These are phyloP conservation scores for Fusarium solani-melongenae DNA, from an alignment of 2,329 filamentous ascomycete genomes.

Conservation along the genomic window DNA sequence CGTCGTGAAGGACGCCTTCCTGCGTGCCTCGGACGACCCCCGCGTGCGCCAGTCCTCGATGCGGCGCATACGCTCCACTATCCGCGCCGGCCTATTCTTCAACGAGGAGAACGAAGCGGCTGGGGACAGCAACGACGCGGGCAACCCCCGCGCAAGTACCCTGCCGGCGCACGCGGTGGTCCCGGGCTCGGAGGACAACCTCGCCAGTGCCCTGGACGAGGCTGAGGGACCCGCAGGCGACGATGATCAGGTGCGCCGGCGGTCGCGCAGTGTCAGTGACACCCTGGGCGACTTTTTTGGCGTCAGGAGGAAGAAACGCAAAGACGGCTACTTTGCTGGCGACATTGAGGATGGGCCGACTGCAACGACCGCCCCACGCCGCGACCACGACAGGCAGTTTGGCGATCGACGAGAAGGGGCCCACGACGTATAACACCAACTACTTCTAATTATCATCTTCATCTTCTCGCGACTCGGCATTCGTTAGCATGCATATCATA, in stretches of 20 bases:
- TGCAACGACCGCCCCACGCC: slow-evolving; percentile 9
- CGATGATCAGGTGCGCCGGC: slow-evolving; percentile 39
- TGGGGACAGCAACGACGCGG: slow-evolving; percentile 1
- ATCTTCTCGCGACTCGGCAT: slow-evolving; percentile 25
- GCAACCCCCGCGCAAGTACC: slow-evolving; percentile 31
- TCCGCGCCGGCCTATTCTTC: slow-evolving; percentile 67
- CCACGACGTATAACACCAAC: slow-evolving; percentile 18
- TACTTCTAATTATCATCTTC: slow-evolving; percentile 30
- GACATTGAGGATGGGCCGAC: slow-evolving; percentile 36
- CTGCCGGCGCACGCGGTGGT: slow-evolving; percentile 31
- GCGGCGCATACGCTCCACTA: slow-evolving; percentile 60
- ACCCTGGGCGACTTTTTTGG: slow-evolving; percentile 55
- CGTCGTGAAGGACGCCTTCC: slow-evolving; percentile 66
- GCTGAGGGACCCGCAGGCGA: slow-evolving; percentile 22
- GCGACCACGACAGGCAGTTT: slow-evolving; percentile 2
- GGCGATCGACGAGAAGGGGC: slow-evolving; percentile 10
- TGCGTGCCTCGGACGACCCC: slow-evolving; percentile 57
- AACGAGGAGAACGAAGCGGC: slow-evolving; percentile 55
- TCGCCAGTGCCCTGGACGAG: slow-evolving; percentile 34
- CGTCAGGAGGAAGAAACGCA: slow-evolving; percentile 47
- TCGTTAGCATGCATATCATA: slow-evolving; percentile 29
- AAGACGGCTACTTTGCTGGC: slow-evolving; percentile 34
- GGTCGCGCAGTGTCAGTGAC: slow-evolving; percentile 56
- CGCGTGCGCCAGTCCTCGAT: slow-evolving; percentile 56
- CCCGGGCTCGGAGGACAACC: slow-evolving; percentile 42